Evolutionary conservation across 2,329 filamentous ascomycete genomes (phyloP).

Genomic region (Emergomyces pasteurianus): DNA sequence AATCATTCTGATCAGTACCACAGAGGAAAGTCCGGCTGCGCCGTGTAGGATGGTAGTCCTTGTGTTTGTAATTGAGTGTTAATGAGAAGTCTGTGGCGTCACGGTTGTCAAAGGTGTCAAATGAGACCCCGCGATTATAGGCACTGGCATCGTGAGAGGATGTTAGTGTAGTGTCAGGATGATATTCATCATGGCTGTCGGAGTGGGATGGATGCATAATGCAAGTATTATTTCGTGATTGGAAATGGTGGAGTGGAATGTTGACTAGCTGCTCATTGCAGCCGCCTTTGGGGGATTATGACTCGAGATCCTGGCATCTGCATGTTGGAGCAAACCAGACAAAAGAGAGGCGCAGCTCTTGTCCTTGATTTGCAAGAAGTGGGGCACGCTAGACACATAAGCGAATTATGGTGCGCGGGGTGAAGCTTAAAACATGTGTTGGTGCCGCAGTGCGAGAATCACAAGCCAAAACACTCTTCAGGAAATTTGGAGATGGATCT

Average conservation of each 20-base stretch:
- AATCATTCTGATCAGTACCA: conserved; percentile 80
- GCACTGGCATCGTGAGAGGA: conserved; percentile 32
- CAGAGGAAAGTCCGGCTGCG: conserved; percentile 82
- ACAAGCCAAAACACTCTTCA: not conserved
- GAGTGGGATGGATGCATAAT: not conserved
- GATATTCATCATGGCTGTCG: not conserved
- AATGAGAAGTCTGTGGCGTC: conserved; percentile 61
- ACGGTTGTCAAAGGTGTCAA: conserved; percentile 59
- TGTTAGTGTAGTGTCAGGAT: conserved; percentile 3
- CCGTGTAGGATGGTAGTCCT: conserved; percentile 68
- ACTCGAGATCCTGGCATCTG: not conserved
- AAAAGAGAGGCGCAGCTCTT: not conserved
- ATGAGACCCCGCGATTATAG: conserved; percentile 58
- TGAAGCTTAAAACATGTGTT: not conserved
- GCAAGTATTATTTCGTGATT: not conserved
- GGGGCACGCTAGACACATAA: conserved; percentile 8
- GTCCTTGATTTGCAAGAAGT: not conserved
- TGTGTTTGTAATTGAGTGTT: conserved; percentile 74
- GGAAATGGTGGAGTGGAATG: not conserved
- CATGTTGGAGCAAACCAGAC: not conserved
- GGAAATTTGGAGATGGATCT: not conserved
- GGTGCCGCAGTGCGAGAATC: not conserved
- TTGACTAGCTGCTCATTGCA: not conserved
- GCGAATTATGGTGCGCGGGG: conserved; percentile 1
- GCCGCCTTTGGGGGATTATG: not conserved